These are phyloP conservation scores for Lathyrus oleraceus DNA, from an alignment of 306 rosid genomes.

Conservation along the genomic window DNA sequence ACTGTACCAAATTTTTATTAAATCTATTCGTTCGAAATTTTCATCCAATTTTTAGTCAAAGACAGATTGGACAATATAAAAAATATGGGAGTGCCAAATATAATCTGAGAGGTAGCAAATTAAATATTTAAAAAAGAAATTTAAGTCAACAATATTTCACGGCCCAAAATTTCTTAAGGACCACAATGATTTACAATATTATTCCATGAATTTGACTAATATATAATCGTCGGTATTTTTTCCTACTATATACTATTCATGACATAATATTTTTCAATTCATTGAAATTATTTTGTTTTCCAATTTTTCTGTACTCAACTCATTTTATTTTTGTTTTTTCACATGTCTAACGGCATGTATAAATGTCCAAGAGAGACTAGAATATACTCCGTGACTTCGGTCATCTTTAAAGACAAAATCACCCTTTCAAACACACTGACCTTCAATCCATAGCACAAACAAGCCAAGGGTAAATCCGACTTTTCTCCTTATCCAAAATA, in stretches of 20 bases:
- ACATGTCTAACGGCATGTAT: too few relatives aligned
- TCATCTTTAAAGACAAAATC: conserved; percentile 34
- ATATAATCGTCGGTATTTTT: neutral
- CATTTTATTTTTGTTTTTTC: too few relatives aligned
- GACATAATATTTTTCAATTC: neutral
- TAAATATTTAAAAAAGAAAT: too few relatives aligned
- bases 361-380: too few relatives aligned
- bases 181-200: conserved; percentile 17
- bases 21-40: too few relatives aligned
- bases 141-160: conserved; percentile 18
- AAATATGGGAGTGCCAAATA: too few relatives aligned
- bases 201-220: conserved; percentile 2
- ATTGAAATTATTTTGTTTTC: neutral
- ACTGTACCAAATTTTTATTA: too few relatives aligned
- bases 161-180: neutral
- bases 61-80: too few relatives aligned
- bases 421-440: conserved; percentile 23
- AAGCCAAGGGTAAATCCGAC: conserved; percentile 38
- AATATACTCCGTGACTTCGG: too few relatives aligned
- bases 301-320: too few relatives aligned
- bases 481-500: conserved; percentile 25
- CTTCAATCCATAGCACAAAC: neutral
- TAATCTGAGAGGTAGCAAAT: too few relatives aligned
- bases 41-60: too few relatives aligned
- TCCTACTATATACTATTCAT: neutral